phyloP scores from a whole-genome alignment of 176 grass and related monocot species.

The sorghum (Sorghum bicolor) region Sorghum_bicolor_NCBIv3 NC_012879.2:52250501-52251000 shows the following conservation, averaged over 20 bases:
- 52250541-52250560: no score
- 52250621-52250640: no score
- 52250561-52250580: no score
- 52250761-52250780: neutral
- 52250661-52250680: no score
- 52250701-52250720: no score
- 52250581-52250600: no score
- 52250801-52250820: neutral
- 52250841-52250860: neutral
- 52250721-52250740: neutral
- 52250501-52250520: no score
- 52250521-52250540: no score
- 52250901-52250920: neutral
- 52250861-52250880: neutral
- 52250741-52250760: neutral
- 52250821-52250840: neutral
- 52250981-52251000: neutral
- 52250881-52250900: neutral
- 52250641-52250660: no score
- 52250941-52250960: neutral
- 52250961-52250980: neutral
- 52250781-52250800: neutral
- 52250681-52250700: no score
- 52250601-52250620: no score
- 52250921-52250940: neutral